phyloP scores from a whole-genome alignment of 768 basidiomycete genomes.

The Phallus indusiatus region DNA sequence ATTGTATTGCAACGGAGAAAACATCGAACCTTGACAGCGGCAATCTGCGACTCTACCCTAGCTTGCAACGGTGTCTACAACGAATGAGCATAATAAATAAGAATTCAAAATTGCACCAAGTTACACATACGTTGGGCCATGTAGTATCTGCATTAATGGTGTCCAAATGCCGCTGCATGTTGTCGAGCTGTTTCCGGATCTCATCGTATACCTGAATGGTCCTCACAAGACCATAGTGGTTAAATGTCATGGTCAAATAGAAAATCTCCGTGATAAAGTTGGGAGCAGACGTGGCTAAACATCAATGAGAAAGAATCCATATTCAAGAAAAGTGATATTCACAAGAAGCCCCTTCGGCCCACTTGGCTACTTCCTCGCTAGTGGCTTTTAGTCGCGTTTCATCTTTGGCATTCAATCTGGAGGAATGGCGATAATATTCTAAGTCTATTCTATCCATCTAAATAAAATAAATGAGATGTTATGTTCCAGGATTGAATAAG shows the following conservation, averaged over 20 bases:
- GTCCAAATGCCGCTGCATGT: conserved; percentile 70
- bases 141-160: conserved; percentile 64
- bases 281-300: conserved; percentile 42
- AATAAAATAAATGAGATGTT: conserved; percentile 1
- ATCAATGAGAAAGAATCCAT: neutral
- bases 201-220: conserved; percentile 72
- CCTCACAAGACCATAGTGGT: conserved; percentile 80
- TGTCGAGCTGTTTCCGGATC: conserved; percentile 63
- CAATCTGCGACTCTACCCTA: conserved; percentile 69
- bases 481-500: neutral
- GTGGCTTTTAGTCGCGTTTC: conserved; percentile 94
- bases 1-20: neutral
- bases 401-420: conserved; percentile 68
- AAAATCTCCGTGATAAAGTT: conserved; percentile 97
- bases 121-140: conserved; percentile 66
- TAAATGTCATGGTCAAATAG: conserved; percentile 78
- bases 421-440: conserved; percentile 64
- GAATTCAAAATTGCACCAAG: conserved; percentile 1
- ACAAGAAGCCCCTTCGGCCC: conserved; percentile 37
- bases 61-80: conserved; percentile 59
- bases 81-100: neutral
- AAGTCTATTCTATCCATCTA: conserved; percentile 90
- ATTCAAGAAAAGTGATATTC: conserved; percentile 22
- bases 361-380: conserved; percentile 72
- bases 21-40: conserved; percentile 54